Percentiles rank a stretch among this genome's conserved stretches.
These are phyloP conservation scores for Phytophthora aleatoria DNA, from an alignment of 352 stramenopile genomes.

Conservation along the genomic window DNA sequence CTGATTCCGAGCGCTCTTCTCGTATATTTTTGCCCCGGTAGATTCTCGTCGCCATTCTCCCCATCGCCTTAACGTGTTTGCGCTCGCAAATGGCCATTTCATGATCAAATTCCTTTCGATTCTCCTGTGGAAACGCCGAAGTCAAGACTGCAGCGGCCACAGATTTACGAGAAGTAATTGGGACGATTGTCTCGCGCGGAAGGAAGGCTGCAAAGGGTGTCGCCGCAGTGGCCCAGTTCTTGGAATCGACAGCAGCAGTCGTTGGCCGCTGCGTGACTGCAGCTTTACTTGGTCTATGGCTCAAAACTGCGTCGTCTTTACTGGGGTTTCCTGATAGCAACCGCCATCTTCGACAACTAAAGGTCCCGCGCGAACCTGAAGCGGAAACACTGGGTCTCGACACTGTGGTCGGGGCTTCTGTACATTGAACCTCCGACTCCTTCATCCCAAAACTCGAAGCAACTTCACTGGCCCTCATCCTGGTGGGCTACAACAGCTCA, in stretches of 20 bases:
- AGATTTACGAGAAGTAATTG: conserved; percentile 30
- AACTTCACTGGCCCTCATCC: conserved; percentile 13
- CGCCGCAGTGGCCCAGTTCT: conserved; percentile 23
- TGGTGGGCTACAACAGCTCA: neutral
- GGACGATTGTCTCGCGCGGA: conserved; percentile 21
- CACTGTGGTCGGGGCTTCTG: conserved; percentile 3
- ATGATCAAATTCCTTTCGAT: conserved; percentile 28
- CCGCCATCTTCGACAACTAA: conserved; percentile 55
- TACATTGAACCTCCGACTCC: conserved; percentile 25
- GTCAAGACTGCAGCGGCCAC: conserved; percentile 30
- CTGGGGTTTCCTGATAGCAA: conserved; percentile 34
- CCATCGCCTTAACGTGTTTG: conserved; percentile 35
- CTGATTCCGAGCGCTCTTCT: neutral
- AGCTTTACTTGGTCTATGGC: conserved; percentile 4
- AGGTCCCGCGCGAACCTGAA: conserved; percentile 28
- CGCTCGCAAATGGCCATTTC: conserved; percentile 38
- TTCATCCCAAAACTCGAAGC: conserved; percentile 17
- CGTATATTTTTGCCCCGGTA: conserved; percentile 16
- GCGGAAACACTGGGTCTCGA: conserved; percentile 20
- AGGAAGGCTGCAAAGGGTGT: conserved; percentile 36
- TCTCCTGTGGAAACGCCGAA: conserved; percentile 18
- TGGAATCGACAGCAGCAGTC: conserved; percentile 22
- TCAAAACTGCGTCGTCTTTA: conserved; percentile 6
- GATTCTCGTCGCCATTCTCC: conserved; percentile 21
- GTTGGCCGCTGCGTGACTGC: conserved; percentile 16